Evolutionary conservation across 345 rosid genomes (phyloP).

Genomic region (Lepidium didymum): DNA sequence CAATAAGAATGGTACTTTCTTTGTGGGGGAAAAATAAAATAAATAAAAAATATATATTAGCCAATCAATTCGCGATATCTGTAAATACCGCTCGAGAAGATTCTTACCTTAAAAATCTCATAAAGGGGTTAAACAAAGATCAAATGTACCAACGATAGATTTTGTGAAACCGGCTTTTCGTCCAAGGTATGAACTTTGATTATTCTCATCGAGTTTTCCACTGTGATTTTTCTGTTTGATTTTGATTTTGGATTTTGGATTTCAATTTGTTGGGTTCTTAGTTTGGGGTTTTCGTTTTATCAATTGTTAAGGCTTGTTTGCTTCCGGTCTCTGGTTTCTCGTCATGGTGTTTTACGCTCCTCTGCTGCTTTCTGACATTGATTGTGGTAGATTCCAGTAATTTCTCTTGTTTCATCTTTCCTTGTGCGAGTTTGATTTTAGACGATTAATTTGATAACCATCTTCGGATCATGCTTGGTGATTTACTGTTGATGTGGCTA

Average conservation of each 20-base stretch:
- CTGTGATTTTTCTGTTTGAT: neutral
- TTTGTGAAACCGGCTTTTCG: neutral
- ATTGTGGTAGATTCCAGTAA: neutral
- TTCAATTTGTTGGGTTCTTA: neutral
- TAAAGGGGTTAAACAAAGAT: neutral
- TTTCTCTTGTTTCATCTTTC: neutral
- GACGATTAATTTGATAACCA: neutral
- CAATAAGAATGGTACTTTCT: too few relatives aligned
- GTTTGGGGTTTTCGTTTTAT: neutral
- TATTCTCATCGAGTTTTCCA: neutral
- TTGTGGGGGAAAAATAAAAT: too few relatives aligned
- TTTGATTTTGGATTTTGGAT: neutral
- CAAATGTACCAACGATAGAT: neutral
- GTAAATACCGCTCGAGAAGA: neutral
- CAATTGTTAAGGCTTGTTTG: neutral
- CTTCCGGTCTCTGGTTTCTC: neutral
- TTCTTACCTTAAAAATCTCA: neutral
- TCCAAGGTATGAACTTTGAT: conserved; percentile 4
- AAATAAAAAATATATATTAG: neutral
- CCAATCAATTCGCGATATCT: neutral
- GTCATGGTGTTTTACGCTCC: neutral
- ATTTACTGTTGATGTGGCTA: neutral
- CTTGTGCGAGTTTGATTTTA: neutral
- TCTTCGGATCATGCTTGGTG: neutral
- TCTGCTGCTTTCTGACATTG: neutral